Evolutionary conservation across 139 green algal genomes (phyloP), one percentile per base, ranked within the genome.

Genomic region (Coelastrella sp.): DNA sequence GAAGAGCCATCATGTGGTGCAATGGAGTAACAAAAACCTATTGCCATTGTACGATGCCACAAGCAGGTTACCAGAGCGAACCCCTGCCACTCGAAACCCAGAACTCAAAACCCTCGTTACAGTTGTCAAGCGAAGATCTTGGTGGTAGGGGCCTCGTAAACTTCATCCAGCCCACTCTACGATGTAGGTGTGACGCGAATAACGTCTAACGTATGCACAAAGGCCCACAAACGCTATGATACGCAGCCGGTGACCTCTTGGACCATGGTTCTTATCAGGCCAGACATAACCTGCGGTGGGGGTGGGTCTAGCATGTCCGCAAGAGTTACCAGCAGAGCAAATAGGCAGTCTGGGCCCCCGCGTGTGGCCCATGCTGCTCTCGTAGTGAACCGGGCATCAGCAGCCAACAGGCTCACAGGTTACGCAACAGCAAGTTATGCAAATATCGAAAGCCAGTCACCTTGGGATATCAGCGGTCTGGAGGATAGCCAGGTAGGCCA

Each of bases 231-330:
- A 23, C 68, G 7, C 14, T 17, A 76, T 76, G 68, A 76, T 76
- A 76, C 68, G 68, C 68, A 76, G 68, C 68, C 68, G 68, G 68
- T 76, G 68, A 76, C 68, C 17, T 32, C 68, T 76, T 14, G 68
- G 68, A 76, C 68, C 68, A 76, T 76, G 68, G 68, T 76, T 10
- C 68, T 76, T n/a, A 76, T 76, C 68, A 76, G 68, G 68, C 68
- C 68, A 17, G 68, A 76, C 22, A 76, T 76, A 32, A 17, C 68
- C n/a, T 76, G 68, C 7, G 68, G 68, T 32, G 68, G 68, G 22
- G 68, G 68, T 32, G 68, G 68, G 5, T 76, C 68, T 23, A 76
- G 68, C 68, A 76, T 76, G 68, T 76, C 68, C 5, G 68, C 68
- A 32, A 14, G 68, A 32, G 68, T 76, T 10, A 76, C 68, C 16